Conservation (phyloP, 208 protist genomes). For the Wallacemonas collosoma region DNA sequence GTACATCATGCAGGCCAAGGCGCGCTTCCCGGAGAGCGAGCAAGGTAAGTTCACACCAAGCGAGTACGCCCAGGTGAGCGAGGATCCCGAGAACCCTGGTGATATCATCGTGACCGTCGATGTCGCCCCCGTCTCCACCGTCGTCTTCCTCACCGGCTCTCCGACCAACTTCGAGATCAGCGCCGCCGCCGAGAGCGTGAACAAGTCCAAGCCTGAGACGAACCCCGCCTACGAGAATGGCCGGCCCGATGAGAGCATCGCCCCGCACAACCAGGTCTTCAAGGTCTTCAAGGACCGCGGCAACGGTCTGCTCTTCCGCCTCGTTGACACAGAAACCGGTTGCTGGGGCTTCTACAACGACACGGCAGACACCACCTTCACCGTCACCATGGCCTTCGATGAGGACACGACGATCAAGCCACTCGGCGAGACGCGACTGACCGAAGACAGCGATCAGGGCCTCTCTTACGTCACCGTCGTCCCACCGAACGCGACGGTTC, state of each 20-base stretch:
- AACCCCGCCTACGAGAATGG: slow-evolving; percentile 53
- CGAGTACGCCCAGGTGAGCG: slow-evolving; percentile 31
- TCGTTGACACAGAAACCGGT: slow-evolving; percentile 43
- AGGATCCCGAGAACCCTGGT: slow-evolving; percentile 43
- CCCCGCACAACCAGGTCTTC: slow-evolving; percentile 54
- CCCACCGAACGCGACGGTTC: slow-evolving; percentile 41
- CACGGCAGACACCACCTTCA: slow-evolving; percentile 37
- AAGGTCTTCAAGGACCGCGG: slow-evolving; percentile 68
- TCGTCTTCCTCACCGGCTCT: slow-evolving; percentile 57
- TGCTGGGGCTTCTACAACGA: slow-evolving; percentile 81
- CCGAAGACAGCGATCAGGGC: slow-evolving; percentile 32
- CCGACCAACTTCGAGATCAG: slow-evolving; percentile 60
- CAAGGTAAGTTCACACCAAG: slow-evolving; percentile 32
- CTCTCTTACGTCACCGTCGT: slow-evolving; percentile 37
- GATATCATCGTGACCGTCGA: slow-evolving; percentile 54
- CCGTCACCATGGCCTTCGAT: slow-evolving; percentile 36
- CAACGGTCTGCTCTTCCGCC: slow-evolving; percentile 69
- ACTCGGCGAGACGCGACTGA: slow-evolving; percentile 26
- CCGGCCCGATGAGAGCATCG: slow-evolving; percentile 44
- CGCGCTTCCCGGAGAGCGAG: slow-evolving; percentile 49
- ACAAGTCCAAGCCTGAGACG: slow-evolving; percentile 42
- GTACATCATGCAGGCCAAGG: slow-evolving; percentile 67
- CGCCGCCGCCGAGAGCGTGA: slow-evolving; percentile 50
- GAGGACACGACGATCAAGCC: slow-evolving; percentile 19
- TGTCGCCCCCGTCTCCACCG: slow-evolving; percentile 54